phyloP scores from a whole-genome alignment of 176 grass and related monocot genomes.

The Miscanthus lutarioriparius region DNA sequence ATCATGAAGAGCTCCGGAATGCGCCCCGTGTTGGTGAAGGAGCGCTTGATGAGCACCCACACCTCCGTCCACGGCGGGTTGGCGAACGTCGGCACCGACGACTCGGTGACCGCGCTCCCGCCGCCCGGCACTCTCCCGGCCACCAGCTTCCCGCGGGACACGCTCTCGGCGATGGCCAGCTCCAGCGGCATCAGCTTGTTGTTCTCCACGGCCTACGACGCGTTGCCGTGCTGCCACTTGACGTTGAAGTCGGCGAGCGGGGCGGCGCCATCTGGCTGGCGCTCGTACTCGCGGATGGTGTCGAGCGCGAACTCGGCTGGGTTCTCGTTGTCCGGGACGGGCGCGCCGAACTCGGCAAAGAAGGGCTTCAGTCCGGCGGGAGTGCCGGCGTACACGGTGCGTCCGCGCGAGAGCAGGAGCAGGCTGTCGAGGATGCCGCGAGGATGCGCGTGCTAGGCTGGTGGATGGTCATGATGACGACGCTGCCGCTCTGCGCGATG shows the following conservation, averaged over 20 bases:
- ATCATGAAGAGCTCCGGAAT: constrained; percentile 86
- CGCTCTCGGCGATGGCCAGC: constrained; percentile 59
- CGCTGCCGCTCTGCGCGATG: constrained; percentile 74
- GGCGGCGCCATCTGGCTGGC: constrained; percentile 31
- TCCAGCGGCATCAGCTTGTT: constrained; percentile 37
- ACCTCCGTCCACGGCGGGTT: constrained; percentile 80
- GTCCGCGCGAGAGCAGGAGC: constrained; percentile 60
- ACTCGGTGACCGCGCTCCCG: not conserved
- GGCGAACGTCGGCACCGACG: constrained; percentile 55
- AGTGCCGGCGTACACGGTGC: constrained; percentile 66
- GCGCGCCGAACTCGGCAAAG: constrained; percentile 57
- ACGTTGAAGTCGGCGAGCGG: constrained; percentile 71
- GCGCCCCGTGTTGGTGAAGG: constrained; percentile 81
- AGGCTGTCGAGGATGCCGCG: constrained; percentile 56
- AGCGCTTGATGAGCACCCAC: constrained; percentile 63
- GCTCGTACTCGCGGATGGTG: constrained; percentile 73
- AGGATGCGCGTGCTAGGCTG: constrained; percentile 81
- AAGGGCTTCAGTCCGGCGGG: constrained; percentile 50
- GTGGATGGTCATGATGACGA: constrained; percentile 92
- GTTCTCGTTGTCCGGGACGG: constrained; percentile 87
- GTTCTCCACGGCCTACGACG: too few relatives aligned
- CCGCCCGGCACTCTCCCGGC: constrained; percentile 27
- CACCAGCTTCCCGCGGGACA: constrained; percentile 70
- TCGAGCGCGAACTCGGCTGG: constrained; percentile 86
- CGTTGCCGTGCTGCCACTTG: constrained; percentile 38